Evolutionary conservation across 2,329 filamentous ascomycete species (phyloP).

Genomic region (Samsoniella hepiali): DNA sequence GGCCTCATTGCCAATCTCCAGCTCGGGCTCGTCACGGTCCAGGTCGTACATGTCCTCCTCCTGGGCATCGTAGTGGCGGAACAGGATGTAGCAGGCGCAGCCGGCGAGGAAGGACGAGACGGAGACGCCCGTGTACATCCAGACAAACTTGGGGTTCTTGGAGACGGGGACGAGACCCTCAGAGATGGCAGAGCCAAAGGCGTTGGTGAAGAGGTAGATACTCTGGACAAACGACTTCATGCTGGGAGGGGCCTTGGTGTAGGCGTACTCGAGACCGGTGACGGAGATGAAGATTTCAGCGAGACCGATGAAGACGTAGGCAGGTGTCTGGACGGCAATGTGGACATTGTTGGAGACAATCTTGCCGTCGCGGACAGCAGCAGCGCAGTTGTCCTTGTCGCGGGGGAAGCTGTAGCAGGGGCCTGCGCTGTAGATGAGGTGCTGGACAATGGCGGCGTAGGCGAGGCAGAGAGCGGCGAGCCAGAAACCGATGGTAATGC

Average conservation of each 20-base stretch:
- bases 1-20: conserved; percentile 18
- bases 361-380: conserved; percentile 28
- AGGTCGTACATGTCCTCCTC: conserved; percentile 40
- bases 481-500: conserved; percentile 63
- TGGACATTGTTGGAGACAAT: conserved; percentile 44
- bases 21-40: conserved; percentile 33
- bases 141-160: conserved; percentile 62
- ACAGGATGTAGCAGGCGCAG: conserved; percentile 48
- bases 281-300: conserved; percentile 64
- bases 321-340: conserved; percentile 53
- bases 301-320: conserved; percentile 55
- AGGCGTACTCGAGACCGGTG: conserved; percentile 69
- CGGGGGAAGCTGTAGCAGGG: conserved; percentile 48
- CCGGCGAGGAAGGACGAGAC: conserved; percentile 46
- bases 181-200: conserved; percentile 56
- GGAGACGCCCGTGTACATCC: conserved; percentile 62
- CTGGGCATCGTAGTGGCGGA: conserved; percentile 37
- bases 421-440: conserved; percentile 54
- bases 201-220: conserved; percentile 59
- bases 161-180: conserved; percentile 58
- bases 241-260: conserved; percentile 66
- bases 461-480: conserved; percentile 52
- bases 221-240: conserved; percentile 63
- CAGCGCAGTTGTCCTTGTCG: conserved; percentile 30
- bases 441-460: conserved; percentile 58